Evolutionary conservation across 1,284 basidiomycete genomes (phyloP), one percentile per base, ranked within the genome.

Genomic region (Erythrobasidium hasegawianum): DNA sequence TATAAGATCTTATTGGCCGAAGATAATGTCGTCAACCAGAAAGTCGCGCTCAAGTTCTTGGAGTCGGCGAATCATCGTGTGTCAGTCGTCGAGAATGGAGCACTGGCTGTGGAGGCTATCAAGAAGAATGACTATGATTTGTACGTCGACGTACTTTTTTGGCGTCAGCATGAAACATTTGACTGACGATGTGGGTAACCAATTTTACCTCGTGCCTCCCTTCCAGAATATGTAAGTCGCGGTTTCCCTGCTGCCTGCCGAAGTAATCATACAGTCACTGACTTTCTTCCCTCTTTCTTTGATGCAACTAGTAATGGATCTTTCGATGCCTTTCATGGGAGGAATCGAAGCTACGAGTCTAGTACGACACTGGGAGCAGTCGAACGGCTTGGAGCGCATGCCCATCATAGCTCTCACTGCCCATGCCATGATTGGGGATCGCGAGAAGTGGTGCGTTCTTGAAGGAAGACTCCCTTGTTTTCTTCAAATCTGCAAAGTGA

Each of bases 71-170:
- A 95, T 0, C 96, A 98, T 77, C 85, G 86, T 47, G 92, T 97
- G 38, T 92, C 97, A 80, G 93, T 98, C 67, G 96, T 95, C 16
- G 94, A 97, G 81, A 98, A 98, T 75, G 96, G 96, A 9, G 88
- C 88, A 73, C 81, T 93, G 67, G 92, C 92, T 0, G 86, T 95
- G 14, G 88, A 93, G 76, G 87, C 88, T 57, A 91, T 91, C 80
- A 92, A 91, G 80, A 82, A 83, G 62, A 80, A 89, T 43, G 83
- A 87, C 18, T 83, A 85, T 66, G 85, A 86, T 72, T 83, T 74
- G 87, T 88, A 20, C 93, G 43, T 47, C 11, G 10, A 11, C 40
- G n/a, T 41, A 10, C n/a, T 10, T 41, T n/a, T 10, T 10, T n/a
- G n/a, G 40, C 11, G 40, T 41, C 10, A 41, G 40, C 40, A 41